Evolutionary conservation across 2,329 filamentous ascomycete genomes (phyloP), one percentile per base, ranked within the genome.

Genomic region (Venturia oleaginea): DNA sequence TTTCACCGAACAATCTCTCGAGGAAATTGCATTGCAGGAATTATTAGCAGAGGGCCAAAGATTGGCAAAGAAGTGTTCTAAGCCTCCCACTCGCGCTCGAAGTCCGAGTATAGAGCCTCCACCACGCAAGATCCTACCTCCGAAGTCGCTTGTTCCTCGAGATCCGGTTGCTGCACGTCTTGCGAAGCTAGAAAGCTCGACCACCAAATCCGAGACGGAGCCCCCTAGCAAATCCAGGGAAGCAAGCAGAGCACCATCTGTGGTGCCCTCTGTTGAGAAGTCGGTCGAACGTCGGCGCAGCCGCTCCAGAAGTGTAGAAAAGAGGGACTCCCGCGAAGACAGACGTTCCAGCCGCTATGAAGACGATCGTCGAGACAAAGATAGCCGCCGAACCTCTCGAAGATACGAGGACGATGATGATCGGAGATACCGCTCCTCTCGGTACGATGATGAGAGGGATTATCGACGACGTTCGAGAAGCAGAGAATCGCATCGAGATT

Each of bases 1-100:
- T 24, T 27, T 48, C 15, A 65, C 60, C 65, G 81, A 84, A 65
- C 83, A 84, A 70, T 78, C 80, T 22, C 70, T 85, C 57, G 83
- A 85, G 68, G 79, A 82, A 67, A 76, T 80, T 43, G 83, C 83
- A 13, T 73, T 85, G 62, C 78, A 83, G 65, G 70, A 81, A 66
- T 75, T 85, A 13, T 69, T 85, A 27, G 79, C 77, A 68, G 83
- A 85, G 71, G 81, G 82, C 59, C 78, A 83, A 68, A 78, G 81
- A 67, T 75, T 82, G 10, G 81, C 81, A 30, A 83, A 82, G 27
- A 55, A 62, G 68, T 76, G 78, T 3, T 74, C 76, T 8, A 48
- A 27, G 19, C 42, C 59, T 8, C 46, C 34, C 22, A 42, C 37
- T 19, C 78, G 81, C 65, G 81, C 83, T 60, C 68, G 72, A 38